Base-by-base conservation (phyloP, 139 green algal genomes). In the Chlorella vulgaris region DNA sequence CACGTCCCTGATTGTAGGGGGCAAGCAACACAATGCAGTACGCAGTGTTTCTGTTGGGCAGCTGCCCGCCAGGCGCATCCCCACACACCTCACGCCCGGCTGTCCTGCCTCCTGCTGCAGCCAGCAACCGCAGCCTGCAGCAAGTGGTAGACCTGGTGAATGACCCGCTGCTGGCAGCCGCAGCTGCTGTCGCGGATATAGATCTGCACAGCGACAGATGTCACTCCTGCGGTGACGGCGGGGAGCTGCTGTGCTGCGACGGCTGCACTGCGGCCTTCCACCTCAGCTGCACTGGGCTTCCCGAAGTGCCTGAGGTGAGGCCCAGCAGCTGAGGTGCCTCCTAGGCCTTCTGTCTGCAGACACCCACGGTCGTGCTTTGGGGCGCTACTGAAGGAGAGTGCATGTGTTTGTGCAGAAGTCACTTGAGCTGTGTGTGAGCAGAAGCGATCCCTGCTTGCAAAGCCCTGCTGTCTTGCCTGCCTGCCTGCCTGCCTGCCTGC, bases 161-260 rank as follows among this genome's bases (percentile, higher is more conserved):
- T 61, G 79, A 42, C 39, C 70, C 70, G 24, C 70, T 85, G 43
- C 63, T 84, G 43, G 35, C 35, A 8, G 15, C 55, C 22, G 55
- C 55, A 28, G 55, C 22, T 28, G 55, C 15, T 31, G 55, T n/a
- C 43, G 31, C 26, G 0, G 88, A 88, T 75, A 74, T 83, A 43
- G 88, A 92, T 81, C 80, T 81, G 62, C 80, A 90, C 61, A 79
- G 79, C 60, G 80, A 78, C 74, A 69, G 81, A 33, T 93, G 89
- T 77, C 39, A 83, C 3, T 68, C 74, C 0, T 91, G 87, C 82
- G 74, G 43, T 39, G 51, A 82, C 24, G 84, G 55, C 3, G 85
- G 82, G 3, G 75, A 84, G 47, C 82, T 91, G 19, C 55, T 91
- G 33, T 87, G 76, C 70, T 91, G 87, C 81, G 81, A 87, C 51